Base-by-base conservation (phyloP, 352 stramenopile species). In the Phytophthora hybrid region DNA sequence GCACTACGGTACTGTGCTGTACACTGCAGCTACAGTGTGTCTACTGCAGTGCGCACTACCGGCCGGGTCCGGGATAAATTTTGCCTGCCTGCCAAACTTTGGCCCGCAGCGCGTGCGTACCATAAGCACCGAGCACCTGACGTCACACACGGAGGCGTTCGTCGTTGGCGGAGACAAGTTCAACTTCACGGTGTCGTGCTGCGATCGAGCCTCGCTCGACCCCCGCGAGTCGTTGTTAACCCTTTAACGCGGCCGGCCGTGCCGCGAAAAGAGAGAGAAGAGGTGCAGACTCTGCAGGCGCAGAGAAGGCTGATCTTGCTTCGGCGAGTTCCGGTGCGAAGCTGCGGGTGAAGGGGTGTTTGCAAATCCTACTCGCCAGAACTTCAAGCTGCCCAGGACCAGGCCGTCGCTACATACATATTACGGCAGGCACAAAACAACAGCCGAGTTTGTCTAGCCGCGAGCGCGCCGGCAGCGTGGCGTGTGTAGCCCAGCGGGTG, bases 371-470 rank as follows among this genome's bases (percentile, higher is more conserved):
- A 5, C 46, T 66, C 53, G 32, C 57, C 63, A 55, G 47, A 71
- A 71, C 62, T 76, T 76, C 69, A 76, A 75, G 54, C 39, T 71
- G 61, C 10, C 64, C 46, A 59, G 68, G 55, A 59, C 53, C 56
- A 69, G 66, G 66, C 41, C 41, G 39, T 23, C 16, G 13, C 11
- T 46, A 18, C 37, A 46, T 46, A 46, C 37, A 46, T 70, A 70
- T 70, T 70, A 70, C 65, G 59, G 32, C 65, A 68, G n/a, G 55
- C 47, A 61, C 37, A 46, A 46, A 46, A 59, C 21, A 46, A n/a
- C 63, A 69, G 53, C 53, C 21, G 61, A 60, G 16, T 59, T 10
- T 64, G 41, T 63, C 59, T 55, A 37, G 37, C 39, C 55, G 52
- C 21, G 51, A 44, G 37, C 37, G 37, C 37, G 16, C 37, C 37